Conservation (phyloP, 352 stramenopile genomes). For the Phytophthora fragariae region DNA sequence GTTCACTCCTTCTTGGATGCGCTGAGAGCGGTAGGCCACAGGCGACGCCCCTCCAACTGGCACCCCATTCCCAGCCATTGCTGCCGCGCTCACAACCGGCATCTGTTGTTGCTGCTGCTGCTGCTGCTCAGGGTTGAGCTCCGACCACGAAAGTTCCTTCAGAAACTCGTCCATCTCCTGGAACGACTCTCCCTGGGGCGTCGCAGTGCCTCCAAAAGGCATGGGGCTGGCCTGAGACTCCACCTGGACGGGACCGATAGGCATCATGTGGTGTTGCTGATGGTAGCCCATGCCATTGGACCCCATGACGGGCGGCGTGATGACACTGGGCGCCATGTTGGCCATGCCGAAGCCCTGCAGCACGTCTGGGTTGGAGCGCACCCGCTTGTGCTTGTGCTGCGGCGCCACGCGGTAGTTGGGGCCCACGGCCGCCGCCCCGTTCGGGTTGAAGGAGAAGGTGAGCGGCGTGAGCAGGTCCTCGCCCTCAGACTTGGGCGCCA, state of each 20-base stretch:
- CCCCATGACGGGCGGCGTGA: conserved; percentile 33
- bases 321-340: conserved; percentile 41
- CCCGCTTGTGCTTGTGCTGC: conserved; percentile 70
- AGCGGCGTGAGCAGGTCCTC: conserved; percentile 58
- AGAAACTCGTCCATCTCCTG: conserved; percentile 69
- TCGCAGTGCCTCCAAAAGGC: conserved; percentile 21
- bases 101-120: conserved; percentile 23
- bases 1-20: conserved; percentile 71
- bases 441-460: conserved; percentile 47
- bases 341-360: conserved; percentile 49
- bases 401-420: conserved; percentile 50
- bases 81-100: conserved; percentile 8
- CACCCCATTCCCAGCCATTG: conserved; percentile 19
- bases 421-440: conserved; percentile 5
- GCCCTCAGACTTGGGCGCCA: conserved; percentile 42
- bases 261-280: conserved; percentile 41
- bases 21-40: conserved; percentile 64
- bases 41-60: conserved; percentile 31
- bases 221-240: conserved; percentile 32
- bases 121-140: conserved; percentile 38
- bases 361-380: conserved; percentile 67
- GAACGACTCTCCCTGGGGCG: conserved; percentile 38
- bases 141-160: conserved; percentile 54
- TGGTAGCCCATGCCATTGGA: conserved; percentile 19
- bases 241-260: conserved; percentile 45